Conservation (phyloP, 2,329 filamentous ascomycete genomes). For the Aureobasidium musti region DNA sequence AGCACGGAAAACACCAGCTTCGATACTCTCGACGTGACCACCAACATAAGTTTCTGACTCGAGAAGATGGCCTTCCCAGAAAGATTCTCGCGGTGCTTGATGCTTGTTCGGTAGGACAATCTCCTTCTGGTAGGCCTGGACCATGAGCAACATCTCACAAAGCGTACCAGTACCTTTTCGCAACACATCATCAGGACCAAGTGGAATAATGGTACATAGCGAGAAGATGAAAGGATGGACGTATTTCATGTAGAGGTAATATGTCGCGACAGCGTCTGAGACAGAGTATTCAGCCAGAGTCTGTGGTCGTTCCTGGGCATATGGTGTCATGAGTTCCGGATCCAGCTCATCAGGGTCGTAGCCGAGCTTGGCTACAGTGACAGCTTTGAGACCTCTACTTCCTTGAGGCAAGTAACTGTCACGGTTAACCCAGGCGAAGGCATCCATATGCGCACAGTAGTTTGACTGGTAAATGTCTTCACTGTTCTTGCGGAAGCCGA, state of each 20-base stretch:
- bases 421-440: conserved; percentile 98
- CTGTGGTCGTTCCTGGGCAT: conserved; percentile 84
- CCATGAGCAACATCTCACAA: conserved; percentile 99
- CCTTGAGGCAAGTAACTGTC: conserved; percentile 97
- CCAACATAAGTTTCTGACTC: conserved; percentile 98
- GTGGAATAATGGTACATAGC: conserved; percentile 90
- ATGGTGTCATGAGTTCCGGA: conserved; percentile 92
- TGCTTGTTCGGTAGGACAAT: conserved; percentile 98
- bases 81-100: conserved; percentile 82
- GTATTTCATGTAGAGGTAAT: conserved; percentile 99
- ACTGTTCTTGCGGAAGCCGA: conserved; percentile 90
- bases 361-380: conserved; percentile 95
- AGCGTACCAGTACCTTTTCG: conserved; percentile 96
- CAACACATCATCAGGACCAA: conserved; percentile 88
- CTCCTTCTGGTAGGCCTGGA: conserved; percentile 88
- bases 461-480: conserved; percentile 97
- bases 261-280: conserved; percentile 97
- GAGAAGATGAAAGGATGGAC: conserved; percentile 99
- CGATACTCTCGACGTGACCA: conserved; percentile 98
- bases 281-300: conserved; percentile 97
- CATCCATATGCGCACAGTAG: conserved; percentile 98
- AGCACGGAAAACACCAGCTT: conserved; percentile 92
- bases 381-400: conserved; percentile 94
- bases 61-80: conserved; percentile 94
- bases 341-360: conserved; percentile 98